These are phyloP conservation scores for Phytopythium boreale DNA, from an alignment of 352 stramenopile genomes.

Conservation along the genomic window DNA sequence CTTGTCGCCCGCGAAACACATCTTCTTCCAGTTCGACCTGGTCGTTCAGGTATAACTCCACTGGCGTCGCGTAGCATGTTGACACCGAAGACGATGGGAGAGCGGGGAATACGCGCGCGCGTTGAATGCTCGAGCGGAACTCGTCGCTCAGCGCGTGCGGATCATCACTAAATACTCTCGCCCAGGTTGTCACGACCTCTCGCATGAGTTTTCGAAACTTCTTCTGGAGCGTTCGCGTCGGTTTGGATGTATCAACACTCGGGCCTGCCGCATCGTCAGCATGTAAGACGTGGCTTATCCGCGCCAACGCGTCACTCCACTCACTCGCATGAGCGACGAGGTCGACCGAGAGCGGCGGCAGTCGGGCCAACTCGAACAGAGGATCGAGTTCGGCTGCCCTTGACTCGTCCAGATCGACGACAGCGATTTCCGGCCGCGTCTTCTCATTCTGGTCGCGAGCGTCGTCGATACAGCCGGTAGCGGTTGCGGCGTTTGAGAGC, in stretches of 20 bases:
- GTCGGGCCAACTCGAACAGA: slow-evolving; percentile 32
- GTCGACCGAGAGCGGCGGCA: slow-evolving; percentile 24
- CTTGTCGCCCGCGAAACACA: slow-evolving; percentile 19
- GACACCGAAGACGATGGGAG: no score
- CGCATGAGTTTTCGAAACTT: slow-evolving; percentile 28
- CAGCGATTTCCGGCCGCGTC: slow-evolving; percentile 16
- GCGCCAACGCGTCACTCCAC: slow-evolving; percentile 32
- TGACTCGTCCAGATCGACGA: slow-evolving; percentile 25
- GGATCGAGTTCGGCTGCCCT: slow-evolving; percentile 23
- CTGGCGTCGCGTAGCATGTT: background rate
- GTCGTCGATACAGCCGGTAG: background rate
- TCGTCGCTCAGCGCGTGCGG: background rate
- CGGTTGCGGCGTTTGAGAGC: slow-evolving; percentile 16
- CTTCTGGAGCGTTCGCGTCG: slow-evolving; percentile 10
- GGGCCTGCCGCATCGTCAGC: slow-evolving; percentile 4
- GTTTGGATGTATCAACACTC: slow-evolving; percentile 9
- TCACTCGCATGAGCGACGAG: slow-evolving; percentile 20
- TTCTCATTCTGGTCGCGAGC: background rate
- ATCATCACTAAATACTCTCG: slow-evolving; percentile 11
- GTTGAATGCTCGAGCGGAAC: slow-evolving; percentile 5
- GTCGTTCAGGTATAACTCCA: slow-evolving; percentile 65
- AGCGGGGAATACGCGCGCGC: background rate
- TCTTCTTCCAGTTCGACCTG: slow-evolving; percentile 38
- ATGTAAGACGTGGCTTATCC: slow-evolving; percentile 6
- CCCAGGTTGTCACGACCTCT: slow-evolving; percentile 24